Conservation (phyloP, 2,329 filamentous ascomycete genomes). For the Cordyceps tenuipes region DNA sequence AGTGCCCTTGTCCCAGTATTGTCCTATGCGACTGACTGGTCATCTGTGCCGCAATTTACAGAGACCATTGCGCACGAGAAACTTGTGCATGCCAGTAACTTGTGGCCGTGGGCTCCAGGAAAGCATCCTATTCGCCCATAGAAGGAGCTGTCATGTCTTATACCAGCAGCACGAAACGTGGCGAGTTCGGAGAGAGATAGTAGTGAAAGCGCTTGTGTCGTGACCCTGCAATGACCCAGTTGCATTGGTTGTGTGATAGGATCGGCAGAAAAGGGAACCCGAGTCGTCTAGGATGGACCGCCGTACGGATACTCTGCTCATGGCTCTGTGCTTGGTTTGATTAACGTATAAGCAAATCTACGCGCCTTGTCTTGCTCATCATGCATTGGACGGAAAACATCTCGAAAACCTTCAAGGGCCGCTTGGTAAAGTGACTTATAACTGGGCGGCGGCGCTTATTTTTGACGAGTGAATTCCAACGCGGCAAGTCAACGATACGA, state of each 20-base stretch:
- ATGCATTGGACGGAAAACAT: not conserved
- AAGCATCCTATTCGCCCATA: constrained; percentile 2
- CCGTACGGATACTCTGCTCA: not conserved
- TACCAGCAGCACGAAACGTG: too few species aligned
- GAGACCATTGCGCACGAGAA: not conserved
- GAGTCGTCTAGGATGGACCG: not conserved
- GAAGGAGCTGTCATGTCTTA: too few species aligned
- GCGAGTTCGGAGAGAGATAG: not conserved
- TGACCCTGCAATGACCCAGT: not conserved
- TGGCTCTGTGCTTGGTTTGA: not conserved
- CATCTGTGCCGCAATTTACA: not conserved
- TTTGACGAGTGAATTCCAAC: not conserved
- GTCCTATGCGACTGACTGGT: not conserved
- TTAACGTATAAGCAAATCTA: not conserved
- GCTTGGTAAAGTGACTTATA: not conserved
- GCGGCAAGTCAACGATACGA: not conserved
- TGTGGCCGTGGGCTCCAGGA: constrained; percentile 1
- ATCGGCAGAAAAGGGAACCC: not conserved
- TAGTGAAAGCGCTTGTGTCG: not conserved
- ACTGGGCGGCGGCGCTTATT: not conserved
- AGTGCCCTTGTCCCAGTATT: not conserved
- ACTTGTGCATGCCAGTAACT: not conserved
- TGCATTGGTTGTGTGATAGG: not conserved
- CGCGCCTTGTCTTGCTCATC: not conserved
- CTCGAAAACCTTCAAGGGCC: not conserved